Conservation (phyloP, 345 rosid genomes). For the Pugionium dolabratum region DNA sequence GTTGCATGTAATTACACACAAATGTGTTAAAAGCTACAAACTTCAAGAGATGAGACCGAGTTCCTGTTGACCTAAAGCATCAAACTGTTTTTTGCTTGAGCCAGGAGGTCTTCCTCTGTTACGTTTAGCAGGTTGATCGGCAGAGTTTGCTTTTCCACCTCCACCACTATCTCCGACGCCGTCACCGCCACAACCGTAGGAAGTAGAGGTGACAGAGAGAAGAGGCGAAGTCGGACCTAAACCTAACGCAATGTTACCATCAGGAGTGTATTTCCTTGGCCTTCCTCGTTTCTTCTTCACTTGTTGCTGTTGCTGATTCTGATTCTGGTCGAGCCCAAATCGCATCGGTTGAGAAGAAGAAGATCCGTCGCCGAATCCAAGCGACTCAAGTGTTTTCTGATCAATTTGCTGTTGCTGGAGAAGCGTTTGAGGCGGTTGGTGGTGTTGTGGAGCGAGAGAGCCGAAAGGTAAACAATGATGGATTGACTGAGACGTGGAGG, state of each 20-base stretch:
- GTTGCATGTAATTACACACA: conserved; percentile 32
- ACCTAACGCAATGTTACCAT: conserved; percentile 78
- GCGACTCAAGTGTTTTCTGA: conserved; percentile 29
- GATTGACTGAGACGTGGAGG: conserved; percentile 39
- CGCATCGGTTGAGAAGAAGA: conserved; percentile 47
- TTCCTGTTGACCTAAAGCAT: conserved; percentile 69
- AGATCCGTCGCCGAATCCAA: conserved; percentile 65
- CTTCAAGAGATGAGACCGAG: neutral
- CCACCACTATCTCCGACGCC: conserved; percentile 26
- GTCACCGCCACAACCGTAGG: conserved; percentile 7
- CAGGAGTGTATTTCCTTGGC: conserved; percentile 88
- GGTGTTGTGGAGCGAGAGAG: conserved; percentile 15
- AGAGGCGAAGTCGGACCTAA: conserved; percentile 63
- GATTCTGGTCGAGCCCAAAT: conserved; percentile 39
- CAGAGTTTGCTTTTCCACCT: conserved; percentile 11
- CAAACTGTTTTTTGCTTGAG: conserved; percentile 83
- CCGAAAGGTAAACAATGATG: conserved; percentile 34
- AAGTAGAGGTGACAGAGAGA: conserved; percentile 52
- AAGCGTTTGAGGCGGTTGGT: conserved; percentile 25
- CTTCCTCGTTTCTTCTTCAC: conserved; percentile 88
- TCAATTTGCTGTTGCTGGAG: conserved; percentile 17
- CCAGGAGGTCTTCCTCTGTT: conserved; percentile 94
- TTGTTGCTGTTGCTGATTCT: neutral
- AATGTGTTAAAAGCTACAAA: conserved; percentile 11
- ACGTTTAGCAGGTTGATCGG: conserved; percentile 58